Base-by-base conservation (phyloP, 371 early-diverging fungal genomes). In the Choanephora cucurbitarum region DNA sequence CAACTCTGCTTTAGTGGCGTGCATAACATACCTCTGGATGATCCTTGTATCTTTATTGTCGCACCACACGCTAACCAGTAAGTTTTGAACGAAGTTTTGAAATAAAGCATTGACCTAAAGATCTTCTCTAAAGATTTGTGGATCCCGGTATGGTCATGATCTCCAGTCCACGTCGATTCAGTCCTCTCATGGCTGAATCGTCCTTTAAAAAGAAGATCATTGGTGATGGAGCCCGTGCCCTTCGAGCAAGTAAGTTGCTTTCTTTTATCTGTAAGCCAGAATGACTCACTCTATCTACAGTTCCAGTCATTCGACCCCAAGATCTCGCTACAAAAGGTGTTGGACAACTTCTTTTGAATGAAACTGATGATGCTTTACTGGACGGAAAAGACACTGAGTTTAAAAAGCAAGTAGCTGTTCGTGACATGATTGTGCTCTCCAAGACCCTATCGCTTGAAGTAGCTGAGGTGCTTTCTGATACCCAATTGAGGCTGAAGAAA, bases 1-100 rank as follows among this genome's bases (percentile, higher is more conserved):
- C n/a, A n/a, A n/a, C n/a, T n/a, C n/a, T n/a, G n/a, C n/a, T n/a
- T n/a, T 34, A 81, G 92, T 45, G 92, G 92, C 37, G 60, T 79
- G 22, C 83, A 90, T 66, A 73, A 82, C 48, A 84, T 94, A 49
- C 94, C 94, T 3, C 57, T 61, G 31, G 76, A 75, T 2, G 91
- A 86, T 13, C 91, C 92, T 5, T 86, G 90, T 52, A 86, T 94
- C 39, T 94, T 94, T 70, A 87, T 90, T 42, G 85, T 84, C 15
- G 93, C 90, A 0, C 94, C 94, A 41, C 94, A 93, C 79, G 87
- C 89, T 37, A 92, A 92, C 69, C 94, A 93, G 70, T 82, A 79
- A 71, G 62, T 71, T 13, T n/a, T 59, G n/a, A n/a, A n/a, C n/a
- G n/a, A n/a, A n/a, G n/a, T n/a, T n/a, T n/a, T n/a, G n/a, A n/a